phyloP scores from a whole-genome alignment of 345 rosid genomes.

The Moricandia moricandioides region DNA sequence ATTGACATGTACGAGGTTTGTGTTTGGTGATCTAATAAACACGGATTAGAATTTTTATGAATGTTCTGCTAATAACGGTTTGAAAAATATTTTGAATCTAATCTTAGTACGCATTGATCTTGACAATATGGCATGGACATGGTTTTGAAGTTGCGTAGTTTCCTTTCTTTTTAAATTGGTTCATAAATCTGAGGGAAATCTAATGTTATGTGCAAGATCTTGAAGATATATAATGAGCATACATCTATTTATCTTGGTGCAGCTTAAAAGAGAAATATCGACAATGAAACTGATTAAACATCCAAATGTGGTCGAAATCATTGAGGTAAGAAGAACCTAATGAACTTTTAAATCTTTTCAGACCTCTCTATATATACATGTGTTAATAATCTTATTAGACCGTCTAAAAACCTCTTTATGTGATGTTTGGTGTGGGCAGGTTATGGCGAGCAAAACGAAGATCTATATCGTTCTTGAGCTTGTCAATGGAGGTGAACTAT shows the following conservation, averaged over 20 bases:
- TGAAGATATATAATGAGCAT: slow-evolving; percentile 1
- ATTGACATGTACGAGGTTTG: slow-evolving; percentile 17
- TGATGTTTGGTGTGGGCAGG: slow-evolving; percentile 40
- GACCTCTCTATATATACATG: not conserved
- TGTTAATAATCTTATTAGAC: not conserved
- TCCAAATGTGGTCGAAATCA: slow-evolving; percentile 85
- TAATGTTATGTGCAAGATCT: not conserved
- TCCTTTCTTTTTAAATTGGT: not conserved
- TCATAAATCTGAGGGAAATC: not conserved
- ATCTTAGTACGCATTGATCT: not conserved
- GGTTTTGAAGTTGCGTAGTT: not conserved
- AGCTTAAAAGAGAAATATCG: slow-evolving; percentile 89
- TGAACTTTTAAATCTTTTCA: not conserved
- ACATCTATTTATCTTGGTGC: slow-evolving; percentile 1
- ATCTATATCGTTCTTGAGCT: slow-evolving; percentile 89
- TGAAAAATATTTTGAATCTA: not conserved
- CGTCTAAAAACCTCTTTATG: not conserved
- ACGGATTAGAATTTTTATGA: not conserved
- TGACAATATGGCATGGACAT: not conserved
- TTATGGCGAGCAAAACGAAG: slow-evolving; percentile 90
- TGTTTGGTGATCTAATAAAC: not conserved
- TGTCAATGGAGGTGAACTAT: slow-evolving; percentile 88
- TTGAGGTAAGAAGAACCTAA: slow-evolving; percentile 52
- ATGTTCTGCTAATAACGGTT: not conserved
- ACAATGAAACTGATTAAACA: slow-evolving; percentile 97